Base-by-base conservation (phyloP, 2,329 filamentous ascomycete species). In the Huntiella decipiens region DNA sequence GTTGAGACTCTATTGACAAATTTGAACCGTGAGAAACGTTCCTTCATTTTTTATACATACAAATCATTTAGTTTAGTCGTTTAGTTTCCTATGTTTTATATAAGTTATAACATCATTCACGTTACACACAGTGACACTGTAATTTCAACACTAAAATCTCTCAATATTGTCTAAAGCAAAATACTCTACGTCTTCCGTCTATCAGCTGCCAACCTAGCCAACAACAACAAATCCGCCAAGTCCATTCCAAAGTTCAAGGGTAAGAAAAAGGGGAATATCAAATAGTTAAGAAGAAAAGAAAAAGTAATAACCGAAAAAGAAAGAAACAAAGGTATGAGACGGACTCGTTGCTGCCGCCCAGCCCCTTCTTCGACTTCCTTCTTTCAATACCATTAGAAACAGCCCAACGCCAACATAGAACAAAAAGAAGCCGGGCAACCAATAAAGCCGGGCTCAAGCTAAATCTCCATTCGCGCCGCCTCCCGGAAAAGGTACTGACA, bases 361-460 rank as follows among this genome's bases (percentile, higher is more conserved):
- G 34, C 46, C 35, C 35, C 22, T 28, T 28, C 22, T 28, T 28
- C 22, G 22, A 28, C 22, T 41, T 45, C 38, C 46, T 40, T 19
- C 32, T 15, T 41, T 28, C 15, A 40, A 22, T 44, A 48, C 38
- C 43, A 45, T 44, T 48, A 48, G 38, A 47, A 43, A 41, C 28
- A 42, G 47, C 43, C 47, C 47, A 47, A 49, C 45, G 50, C 47
- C 46, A 49, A 44, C 41, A 51, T 42, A 51, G 44, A 32, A 45
- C 36, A 51, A 17, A 43, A 46, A 40, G 39, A 40, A 46, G 43
- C 44, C 40, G 36, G 41, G 45, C 39, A 31, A 48, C 31, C 36
- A 43, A 42, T 45, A 46, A 43, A 44, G 46, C 44, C 44, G 38
- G 44, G 47, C 38, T 40, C 43, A 28, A 10, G 22, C 22, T 28